Evolutionary conservation across 2,329 filamentous ascomycete species (phyloP).

Genomic region (Emericellopsis cladophorae): DNA sequence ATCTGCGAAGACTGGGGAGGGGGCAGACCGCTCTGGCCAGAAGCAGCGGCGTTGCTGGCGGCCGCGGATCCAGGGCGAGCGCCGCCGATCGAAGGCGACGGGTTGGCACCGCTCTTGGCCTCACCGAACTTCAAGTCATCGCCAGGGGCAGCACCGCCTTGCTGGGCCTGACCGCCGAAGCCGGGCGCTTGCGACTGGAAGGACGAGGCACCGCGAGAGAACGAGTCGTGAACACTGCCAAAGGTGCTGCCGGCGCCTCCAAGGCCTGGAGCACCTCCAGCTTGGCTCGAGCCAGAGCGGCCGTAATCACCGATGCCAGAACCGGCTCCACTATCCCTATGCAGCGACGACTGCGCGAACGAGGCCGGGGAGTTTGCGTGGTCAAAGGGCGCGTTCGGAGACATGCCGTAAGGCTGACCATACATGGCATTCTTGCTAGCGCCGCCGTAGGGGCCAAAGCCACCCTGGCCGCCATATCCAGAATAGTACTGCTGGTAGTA

Average conservation of each 20-base stretch:
- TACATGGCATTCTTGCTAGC: conserved; percentile 39
- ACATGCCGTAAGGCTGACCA: conserved; percentile 43
- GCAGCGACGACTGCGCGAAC: conserved; percentile 40
- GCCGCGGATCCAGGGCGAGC: conserved; percentile 46
- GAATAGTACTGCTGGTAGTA: conserved; percentile 52
- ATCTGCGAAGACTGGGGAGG: conserved; percentile 44
- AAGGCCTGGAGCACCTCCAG: conserved; percentile 22
- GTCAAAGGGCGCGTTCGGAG: conserved; percentile 43
- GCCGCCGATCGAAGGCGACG: conserved; percentile 42
- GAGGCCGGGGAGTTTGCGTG: conserved; percentile 40
- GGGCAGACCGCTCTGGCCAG: conserved; percentile 38
- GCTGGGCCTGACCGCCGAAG: conserved; percentile 38
- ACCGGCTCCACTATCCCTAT: conserved; percentile 35
- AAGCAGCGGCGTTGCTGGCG: conserved; percentile 38
- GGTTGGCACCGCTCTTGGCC: conserved; percentile 37
- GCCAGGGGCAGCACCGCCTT: conserved; percentile 29
- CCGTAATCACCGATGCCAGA: conserved; percentile 43
- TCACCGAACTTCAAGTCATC: conserved; percentile 49
- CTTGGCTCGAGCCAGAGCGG: conserved; percentile 28
- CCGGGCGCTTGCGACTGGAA: conserved; percentile 44
- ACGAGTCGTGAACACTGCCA: conserved; percentile 41
- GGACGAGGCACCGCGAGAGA: conserved; percentile 35
- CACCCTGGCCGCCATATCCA: conserved; percentile 35
- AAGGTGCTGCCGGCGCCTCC: conserved; percentile 33
- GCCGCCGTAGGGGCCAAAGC: conserved; percentile 35